Conservation (phyloP, 108 stramenopile species). For the Fistulifera solaris region DNA sequence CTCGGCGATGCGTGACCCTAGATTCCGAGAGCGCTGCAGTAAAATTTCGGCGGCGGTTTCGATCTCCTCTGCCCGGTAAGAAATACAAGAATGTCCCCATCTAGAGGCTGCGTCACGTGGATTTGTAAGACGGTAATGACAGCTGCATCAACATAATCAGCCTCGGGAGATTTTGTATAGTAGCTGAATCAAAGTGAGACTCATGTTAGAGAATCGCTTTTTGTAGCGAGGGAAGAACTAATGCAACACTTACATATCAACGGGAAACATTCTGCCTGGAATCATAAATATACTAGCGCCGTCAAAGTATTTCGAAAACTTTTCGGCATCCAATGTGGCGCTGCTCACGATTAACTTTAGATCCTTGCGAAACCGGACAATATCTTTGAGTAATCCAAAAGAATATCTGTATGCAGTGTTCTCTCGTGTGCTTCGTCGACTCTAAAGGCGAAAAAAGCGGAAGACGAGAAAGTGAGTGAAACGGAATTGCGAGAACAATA, state of each 20-base stretch:
- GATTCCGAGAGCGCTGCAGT: slow-evolving; percentile 60
- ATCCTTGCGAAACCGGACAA: slow-evolving; percentile 89
- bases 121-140: slow-evolving; percentile 97
- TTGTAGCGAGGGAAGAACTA: neutral
- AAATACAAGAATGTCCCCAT: slow-evolving; percentile 97
- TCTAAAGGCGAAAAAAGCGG: too few species aligned
- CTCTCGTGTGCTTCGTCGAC: slow-evolving; percentile 99
- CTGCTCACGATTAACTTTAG: slow-evolving; percentile 92
- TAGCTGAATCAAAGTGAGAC: slow-evolving; percentile 77
- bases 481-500: too few species aligned
- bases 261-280: slow-evolving; percentile 75
- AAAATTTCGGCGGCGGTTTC: slow-evolving; percentile 94
- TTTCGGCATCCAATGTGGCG: slow-evolving; percentile 97
- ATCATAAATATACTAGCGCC: slow-evolving; percentile 97
- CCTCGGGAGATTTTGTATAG: slow-evolving; percentile 98
- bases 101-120: slow-evolving; percentile 93
- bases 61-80: slow-evolving; percentile 99
- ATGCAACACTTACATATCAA: slow-evolving; percentile 36
- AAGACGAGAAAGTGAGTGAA: too few species aligned
- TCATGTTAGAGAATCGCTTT: slow-evolving; percentile 33
- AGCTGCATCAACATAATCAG: slow-evolving; percentile 98
- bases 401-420: slow-evolving; percentile 94
- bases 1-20: slow-evolving; percentile 93
- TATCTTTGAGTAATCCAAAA: slow-evolving; percentile 97
- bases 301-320: slow-evolving; percentile 97